Base-by-base conservation (phyloP, 257 asterid species). In the Lycium barbarum region DNA sequence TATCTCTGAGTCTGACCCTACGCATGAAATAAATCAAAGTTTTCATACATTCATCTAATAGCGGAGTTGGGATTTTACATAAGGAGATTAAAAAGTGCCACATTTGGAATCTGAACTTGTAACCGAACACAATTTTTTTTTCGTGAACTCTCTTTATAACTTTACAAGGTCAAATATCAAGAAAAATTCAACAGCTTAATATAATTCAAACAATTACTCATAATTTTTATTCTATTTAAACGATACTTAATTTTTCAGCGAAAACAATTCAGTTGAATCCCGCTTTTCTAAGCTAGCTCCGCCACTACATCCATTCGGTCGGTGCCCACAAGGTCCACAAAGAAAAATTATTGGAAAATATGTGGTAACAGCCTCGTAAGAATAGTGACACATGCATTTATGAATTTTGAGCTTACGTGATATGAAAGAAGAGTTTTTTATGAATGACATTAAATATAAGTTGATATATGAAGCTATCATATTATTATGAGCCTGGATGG, bases 321-420 rank as follows among this genome's bases (percentile, higher is more conserved):
- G 38, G 43, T 38, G 54, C 35, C 55, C 33, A 70, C 6, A 74
- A 74, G 61, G 81, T 13, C 45, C 81, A 49, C 62, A 73, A 10
- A 70, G 79, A 70, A 40, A 70, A 38, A 17, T 17, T 70, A 7
- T 51, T 38, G 54, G 54, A 38, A 70, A 70, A 68, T 7, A 14
- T 38, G 40, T 68, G 78, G 38, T 7, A 68, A 55, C 18, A 12
- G 59, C 5, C 59, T 26, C 33, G 33, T 26, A 26, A 26, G 33
- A 26, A 26, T 26, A 26, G 1, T 26, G 33, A 26, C 33, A 26
- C 33, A 26, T 26, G 40, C 17, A 17, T 40, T 40, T 33, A 70
- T 70, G 79, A 17, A 17, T 70, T 68, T 15, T 70, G 54, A 70
- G 33, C 17, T 70, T 76, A 51, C 26, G 47, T 76, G 82, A 22